phyloP scores from a whole-genome alignment of 2,329 filamentous ascomycete species.

The Triangularia verruculosa region DNA sequence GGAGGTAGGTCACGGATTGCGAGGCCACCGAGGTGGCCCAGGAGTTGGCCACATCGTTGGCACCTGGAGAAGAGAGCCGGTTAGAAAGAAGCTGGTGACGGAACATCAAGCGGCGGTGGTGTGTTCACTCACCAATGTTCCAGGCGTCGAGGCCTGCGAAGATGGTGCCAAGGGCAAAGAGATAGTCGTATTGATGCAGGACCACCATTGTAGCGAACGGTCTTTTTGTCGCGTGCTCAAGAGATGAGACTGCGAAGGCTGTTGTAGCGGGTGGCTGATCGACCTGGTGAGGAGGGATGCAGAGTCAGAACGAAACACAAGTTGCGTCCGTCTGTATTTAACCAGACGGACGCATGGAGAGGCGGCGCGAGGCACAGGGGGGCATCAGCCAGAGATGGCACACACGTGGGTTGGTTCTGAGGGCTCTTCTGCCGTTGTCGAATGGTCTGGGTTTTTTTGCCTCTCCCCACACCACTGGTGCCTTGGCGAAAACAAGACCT shows the following conservation, averaged over 20 bases:
- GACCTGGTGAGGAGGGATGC: slow-evolving; percentile 10
- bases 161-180: slow-evolving; percentile 62
- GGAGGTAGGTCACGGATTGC: slow-evolving; percentile 59
- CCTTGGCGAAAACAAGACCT: slow-evolving; percentile 5
- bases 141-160: slow-evolving; percentile 66
- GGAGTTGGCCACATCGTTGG: slow-evolving; percentile 71
- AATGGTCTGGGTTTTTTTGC: not conserved
- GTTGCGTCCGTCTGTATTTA: slow-evolving; percentile 15
- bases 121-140: slow-evolving; percentile 52
- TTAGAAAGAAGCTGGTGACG: slow-evolving; percentile 3
- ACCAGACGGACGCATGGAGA: not conserved
- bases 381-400: not conserved
- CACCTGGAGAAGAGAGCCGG: slow-evolving; percentile 30
- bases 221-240: slow-evolving; percentile 13
- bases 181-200: slow-evolving; percentile 57
- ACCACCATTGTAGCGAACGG: slow-evolving; percentile 22
- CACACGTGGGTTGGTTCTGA: slow-evolving; percentile 11
- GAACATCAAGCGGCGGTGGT: not conserved
- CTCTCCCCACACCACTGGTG: slow-evolving; percentile 2
- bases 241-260: slow-evolving; percentile 6
- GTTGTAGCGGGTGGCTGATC: slow-evolving; percentile 6
- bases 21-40: slow-evolving; percentile 74
- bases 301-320: not conserved
- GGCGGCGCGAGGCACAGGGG: not conserved
- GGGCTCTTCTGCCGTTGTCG: not conserved